Evolutionary conservation across 257 asterid genomes (phyloP).

Genomic region (Solanum dulcamara): DNA sequence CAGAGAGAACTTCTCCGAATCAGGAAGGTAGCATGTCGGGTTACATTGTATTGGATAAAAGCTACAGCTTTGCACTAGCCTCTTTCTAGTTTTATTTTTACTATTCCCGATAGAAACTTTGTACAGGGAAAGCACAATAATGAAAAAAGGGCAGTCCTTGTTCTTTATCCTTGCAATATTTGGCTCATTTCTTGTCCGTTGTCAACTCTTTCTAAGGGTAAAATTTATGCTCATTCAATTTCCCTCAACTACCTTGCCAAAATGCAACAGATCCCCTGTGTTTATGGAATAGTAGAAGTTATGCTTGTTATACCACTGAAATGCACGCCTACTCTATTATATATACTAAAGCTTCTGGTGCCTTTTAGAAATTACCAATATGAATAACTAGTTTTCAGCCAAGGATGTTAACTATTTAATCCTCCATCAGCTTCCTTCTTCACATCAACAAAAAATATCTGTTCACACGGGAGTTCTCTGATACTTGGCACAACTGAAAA

Average conservation of each 20-base stretch:
- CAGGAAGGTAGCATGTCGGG: not conserved
- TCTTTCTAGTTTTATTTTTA: not conserved
- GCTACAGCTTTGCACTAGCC: not conserved
- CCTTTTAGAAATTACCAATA: not conserved
- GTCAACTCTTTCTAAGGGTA: not conserved
- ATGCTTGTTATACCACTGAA: not conserved
- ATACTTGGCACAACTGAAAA: too few relatives aligned
- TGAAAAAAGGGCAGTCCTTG: not conserved
- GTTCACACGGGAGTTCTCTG: too few relatives aligned
- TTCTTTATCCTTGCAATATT: not conserved
- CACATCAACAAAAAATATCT: not conserved
- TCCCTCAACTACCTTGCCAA: not conserved
- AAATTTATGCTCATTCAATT: not conserved
- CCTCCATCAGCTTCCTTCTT: not conserved
- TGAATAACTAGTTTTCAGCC: not conserved
- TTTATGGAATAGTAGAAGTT: not conserved
- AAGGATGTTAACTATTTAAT: not conserved
- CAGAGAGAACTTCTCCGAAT: not conserved
- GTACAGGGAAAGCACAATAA: not conserved
- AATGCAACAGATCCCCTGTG: not conserved
- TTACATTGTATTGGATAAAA: not conserved
- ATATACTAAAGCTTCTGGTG: not conserved
- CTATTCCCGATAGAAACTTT: not conserved
- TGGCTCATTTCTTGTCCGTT: not conserved
- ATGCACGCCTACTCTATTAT: not conserved